phyloP scores from a whole-genome alignment of 768 basidiomycete genomes.

The Coprinellus micaceus region DNA sequence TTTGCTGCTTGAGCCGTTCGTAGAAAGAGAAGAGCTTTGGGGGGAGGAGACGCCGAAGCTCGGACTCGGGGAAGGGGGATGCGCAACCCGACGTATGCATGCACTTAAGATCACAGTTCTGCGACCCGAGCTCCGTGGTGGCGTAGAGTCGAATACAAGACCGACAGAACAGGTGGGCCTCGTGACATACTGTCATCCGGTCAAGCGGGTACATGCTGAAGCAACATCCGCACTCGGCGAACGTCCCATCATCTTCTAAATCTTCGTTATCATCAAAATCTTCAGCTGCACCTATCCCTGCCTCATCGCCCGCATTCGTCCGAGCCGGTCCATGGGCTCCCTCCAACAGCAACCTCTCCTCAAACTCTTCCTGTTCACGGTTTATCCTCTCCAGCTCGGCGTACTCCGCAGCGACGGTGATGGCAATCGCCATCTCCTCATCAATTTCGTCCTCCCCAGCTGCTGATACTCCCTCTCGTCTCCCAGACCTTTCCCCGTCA shows the following conservation, averaged over 20 bases:
- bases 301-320: too few species aligned
- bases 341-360: too few species aligned
- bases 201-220: not conserved
- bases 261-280: not conserved
- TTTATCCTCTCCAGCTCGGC: too few species aligned
- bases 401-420: too few species aligned
- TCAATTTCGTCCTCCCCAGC: too few species aligned
- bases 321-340: too few species aligned
- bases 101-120: not conserved
- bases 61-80: conserved; percentile 61
- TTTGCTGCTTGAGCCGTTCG: conserved; percentile 43
- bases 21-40: conserved; percentile 56
- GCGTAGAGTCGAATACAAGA: not conserved
- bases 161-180: not conserved
- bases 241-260: not conserved
- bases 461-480: too few species aligned
- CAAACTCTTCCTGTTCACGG: too few species aligned
- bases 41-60: conserved; percentile 65
- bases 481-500: too few species aligned
- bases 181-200: not conserved
- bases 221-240: conserved; percentile 6
- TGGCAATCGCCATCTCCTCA: too few species aligned
- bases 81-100: conserved; percentile 38
- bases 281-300: not conserved
- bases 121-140: not conserved